Evolutionary conservation across 2,329 filamentous ascomycete species (phyloP), one percentile per base, ranked within the genome.

Genomic region (Pestalotiopsis fici): DNA sequence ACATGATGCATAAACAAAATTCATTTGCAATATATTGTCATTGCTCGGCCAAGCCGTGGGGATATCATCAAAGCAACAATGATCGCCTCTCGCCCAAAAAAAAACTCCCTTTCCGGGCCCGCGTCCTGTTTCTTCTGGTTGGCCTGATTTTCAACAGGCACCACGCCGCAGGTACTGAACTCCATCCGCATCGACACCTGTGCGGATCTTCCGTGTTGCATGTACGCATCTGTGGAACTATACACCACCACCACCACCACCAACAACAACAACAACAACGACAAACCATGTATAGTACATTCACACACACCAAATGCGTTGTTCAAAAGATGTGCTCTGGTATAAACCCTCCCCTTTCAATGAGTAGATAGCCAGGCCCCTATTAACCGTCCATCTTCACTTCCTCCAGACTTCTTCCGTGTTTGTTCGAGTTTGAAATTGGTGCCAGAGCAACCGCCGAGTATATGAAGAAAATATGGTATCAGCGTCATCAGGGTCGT

Each of bases 31-130:
- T 63, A 61, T 59, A 54, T 63, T 66, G 31, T 64, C 59, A 66
- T 76, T 69, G 72, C 75, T 75, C 75, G 75, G 75, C 71, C 70
- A 65, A 69, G 74, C 75, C 75, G 75, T 75, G 73, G 74, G 75
- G 75, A 76, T 77, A 77, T 77, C 75, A 75, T 74, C 68, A 67
- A 74, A 62, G 21, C 59, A 62, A 43, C 43, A 62, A 27, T 62
- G 39, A 47, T 62, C 39, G 31, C 39, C 21, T 25, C 35, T 3
- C 59, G 12, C 59, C 35, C 21, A 12, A 60, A 25, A 39, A 18
- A 7, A 6, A 35, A 35, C 31, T 35, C 31, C 31, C 31, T 35
- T 35, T 35, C n/a, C 31, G 31, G 31, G 28, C 23, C 31, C 28
- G 13, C 50, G 13, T 21, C 35, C 59, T 56, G n/a, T 39, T 47